These are phyloP conservation scores for Macrolepiota fuliginosa DNA, from an alignment of 768 basidiomycete genomes.

Conservation along the genomic window DNA sequence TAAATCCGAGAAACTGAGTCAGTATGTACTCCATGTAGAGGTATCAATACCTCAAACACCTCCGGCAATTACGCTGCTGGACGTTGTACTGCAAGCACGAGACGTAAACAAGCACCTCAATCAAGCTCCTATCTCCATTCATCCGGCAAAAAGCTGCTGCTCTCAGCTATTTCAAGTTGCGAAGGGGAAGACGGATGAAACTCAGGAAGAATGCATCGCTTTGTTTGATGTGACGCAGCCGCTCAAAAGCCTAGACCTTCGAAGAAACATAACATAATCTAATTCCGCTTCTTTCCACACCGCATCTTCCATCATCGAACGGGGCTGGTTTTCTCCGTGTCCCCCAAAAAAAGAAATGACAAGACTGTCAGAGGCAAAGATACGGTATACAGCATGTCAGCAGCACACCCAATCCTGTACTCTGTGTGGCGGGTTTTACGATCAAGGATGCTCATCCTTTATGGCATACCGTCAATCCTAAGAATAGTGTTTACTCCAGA, in stretches of 20 bases:
- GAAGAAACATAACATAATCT: neutral
- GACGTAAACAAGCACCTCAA: neutral
- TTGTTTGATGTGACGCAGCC: neutral
- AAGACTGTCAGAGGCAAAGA: neutral
- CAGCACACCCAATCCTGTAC: no score
- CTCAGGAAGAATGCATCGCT: neutral
- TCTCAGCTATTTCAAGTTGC: neutral
- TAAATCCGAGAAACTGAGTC: neutral
- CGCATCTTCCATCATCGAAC: neutral
- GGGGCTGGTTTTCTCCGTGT: neutral
- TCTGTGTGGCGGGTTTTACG: no score
- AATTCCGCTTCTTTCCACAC: neutral
- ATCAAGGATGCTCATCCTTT: no score
- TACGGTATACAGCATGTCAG: no score
- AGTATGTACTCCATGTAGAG: neutral
- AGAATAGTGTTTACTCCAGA: neutral
- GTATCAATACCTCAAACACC: neutral
- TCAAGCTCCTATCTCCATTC: slow-evolving; percentile 1
- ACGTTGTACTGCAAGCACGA: neutral
- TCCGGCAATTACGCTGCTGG: neutral
- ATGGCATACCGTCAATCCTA: neutral
- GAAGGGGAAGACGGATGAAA: neutral
- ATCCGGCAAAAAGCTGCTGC: neutral
- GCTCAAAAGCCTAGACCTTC: slow-evolving; percentile 4
- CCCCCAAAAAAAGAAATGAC: neutral